These are phyloP conservation scores for Hyphodiscus hymeniophilus DNA, from an alignment of 495 filamentous ascomycete species.

Conservation along the genomic window DNA sequence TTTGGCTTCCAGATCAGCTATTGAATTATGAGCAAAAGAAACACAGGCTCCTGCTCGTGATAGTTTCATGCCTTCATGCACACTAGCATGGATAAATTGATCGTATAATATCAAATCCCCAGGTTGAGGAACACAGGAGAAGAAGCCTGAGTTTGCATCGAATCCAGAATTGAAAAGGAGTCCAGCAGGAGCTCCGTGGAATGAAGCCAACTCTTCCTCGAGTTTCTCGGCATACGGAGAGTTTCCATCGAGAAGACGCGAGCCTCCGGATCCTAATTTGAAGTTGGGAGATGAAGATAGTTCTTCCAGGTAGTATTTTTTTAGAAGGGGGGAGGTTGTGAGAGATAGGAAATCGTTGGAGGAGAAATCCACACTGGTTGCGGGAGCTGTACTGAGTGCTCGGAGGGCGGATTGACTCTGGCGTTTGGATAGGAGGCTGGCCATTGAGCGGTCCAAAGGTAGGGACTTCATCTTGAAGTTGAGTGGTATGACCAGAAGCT, in stretches of 20 bases:
- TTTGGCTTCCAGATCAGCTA: slow-evolving; percentile 28
- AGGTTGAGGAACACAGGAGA: slow-evolving; percentile 55
- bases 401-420: slow-evolving; percentile 24
- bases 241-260: slow-evolving; percentile 63
- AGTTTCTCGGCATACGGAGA: slow-evolving; percentile 53
- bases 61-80: slow-evolving; percentile 69
- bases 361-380: slow-evolving; percentile 46
- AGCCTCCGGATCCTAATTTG: slow-evolving; percentile 47
- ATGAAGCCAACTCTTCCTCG: slow-evolving; percentile 54
- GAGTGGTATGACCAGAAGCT: background rate
- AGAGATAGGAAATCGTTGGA: slow-evolving; percentile 58
- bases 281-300: slow-evolving; percentile 21
- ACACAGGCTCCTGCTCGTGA: slow-evolving; percentile 42
- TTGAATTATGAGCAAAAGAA: slow-evolving; percentile 55
- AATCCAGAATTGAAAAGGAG: slow-evolving; percentile 74
- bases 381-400: slow-evolving; percentile 31
- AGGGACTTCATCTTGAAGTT: background rate
- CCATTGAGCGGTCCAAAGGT: slow-evolving; percentile 5
- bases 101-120: slow-evolving; percentile 68
- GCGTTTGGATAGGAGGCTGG: slow-evolving; percentile 9
- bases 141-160: slow-evolving; percentile 67
- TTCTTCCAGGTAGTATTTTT: slow-evolving; percentile 32
- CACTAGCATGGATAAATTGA: slow-evolving; percentile 67
- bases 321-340: slow-evolving; percentile 34
- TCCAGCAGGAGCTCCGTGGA: slow-evolving; percentile 54